These are phyloP conservation scores for Pleurotus tuoliensis DNA, from an alignment of 768 basidiomycete genomes.

Conservation along the genomic window DNA sequence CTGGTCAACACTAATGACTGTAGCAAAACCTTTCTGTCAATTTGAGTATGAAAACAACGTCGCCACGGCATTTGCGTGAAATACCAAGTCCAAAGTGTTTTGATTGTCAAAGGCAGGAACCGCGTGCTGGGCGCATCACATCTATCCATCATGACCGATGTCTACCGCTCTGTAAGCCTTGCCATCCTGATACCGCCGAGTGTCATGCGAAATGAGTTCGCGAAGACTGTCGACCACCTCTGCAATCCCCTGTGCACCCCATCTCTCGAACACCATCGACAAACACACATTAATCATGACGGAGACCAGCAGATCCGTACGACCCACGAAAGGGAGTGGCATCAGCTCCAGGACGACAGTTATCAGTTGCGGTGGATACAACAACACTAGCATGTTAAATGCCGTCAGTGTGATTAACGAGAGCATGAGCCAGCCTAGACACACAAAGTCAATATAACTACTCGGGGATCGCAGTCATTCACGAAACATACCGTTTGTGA, in stretches of 20 bases:
- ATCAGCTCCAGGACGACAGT: slow-evolving; percentile 71
- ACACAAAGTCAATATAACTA: not conserved
- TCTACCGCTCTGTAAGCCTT: slow-evolving; percentile 88
- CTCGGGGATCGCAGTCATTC: not conserved
- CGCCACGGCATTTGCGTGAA: too few species aligned
- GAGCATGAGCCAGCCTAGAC: slow-evolving; percentile 74
- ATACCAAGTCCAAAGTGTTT: too few species aligned
- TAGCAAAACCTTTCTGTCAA: too few species aligned
- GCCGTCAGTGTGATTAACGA: slow-evolving; percentile 64
- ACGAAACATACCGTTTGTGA: slow-evolving; percentile 76
- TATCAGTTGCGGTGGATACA: slow-evolving; percentile 62
- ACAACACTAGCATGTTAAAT: slow-evolving; percentile 75
- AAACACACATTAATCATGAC: slow-evolving; percentile 66
- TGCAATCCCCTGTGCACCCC: slow-evolving; percentile 59
- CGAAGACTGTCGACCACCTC: slow-evolving; percentile 45
- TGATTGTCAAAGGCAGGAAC: not conserved
- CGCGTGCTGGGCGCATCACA: not conserved
- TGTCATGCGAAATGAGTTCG: slow-evolving; percentile 37
- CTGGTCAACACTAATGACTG: too few species aligned
- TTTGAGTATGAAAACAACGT: too few species aligned
- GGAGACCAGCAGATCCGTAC: slow-evolving; percentile 62
- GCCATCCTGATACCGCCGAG: slow-evolving; percentile 53
- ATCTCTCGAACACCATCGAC: slow-evolving; percentile 76
- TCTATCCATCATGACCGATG: slow-evolving; percentile 50
- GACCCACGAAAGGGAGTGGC: slow-evolving; percentile 64